These are phyloP conservation scores for Plasmodium malariae DNA, from an alignment of 169 alveolate species.

Conservation along the genomic window DNA sequence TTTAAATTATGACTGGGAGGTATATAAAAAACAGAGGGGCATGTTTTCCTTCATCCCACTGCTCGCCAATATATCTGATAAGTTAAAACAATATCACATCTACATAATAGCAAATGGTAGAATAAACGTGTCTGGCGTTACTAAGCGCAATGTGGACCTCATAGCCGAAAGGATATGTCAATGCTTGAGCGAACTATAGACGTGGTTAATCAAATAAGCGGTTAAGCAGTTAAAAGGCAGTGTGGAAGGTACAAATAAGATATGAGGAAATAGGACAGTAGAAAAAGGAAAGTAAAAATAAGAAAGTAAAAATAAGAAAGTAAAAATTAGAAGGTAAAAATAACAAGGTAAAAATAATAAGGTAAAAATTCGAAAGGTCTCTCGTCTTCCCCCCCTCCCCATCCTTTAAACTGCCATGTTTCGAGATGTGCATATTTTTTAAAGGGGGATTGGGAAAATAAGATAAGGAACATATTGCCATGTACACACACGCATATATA, in stretches of 20 bases:
- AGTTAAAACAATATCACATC: conserved; percentile 43
- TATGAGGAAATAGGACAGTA: too few species aligned
- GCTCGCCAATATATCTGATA: conserved; percentile 12
- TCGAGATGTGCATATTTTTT: too few species aligned
- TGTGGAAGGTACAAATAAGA: too few species aligned
- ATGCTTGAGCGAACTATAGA: conserved; percentile 1
- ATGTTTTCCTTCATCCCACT: conserved; percentile 66
- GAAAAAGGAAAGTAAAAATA: too few species aligned
- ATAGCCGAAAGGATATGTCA: conserved; percentile 52
- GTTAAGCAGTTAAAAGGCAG: not conserved
- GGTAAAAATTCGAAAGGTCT: too few species aligned
- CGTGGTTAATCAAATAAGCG: not conserved
- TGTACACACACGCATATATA: not conserved
- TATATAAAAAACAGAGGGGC: conserved; percentile 69
- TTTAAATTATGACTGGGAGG: conserved; percentile 59
- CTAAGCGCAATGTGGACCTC: conserved; percentile 40
- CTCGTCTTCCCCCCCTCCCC: too few species aligned
- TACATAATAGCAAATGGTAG: conserved; percentile 67
- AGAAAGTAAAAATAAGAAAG: too few species aligned
- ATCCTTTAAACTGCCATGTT: too few species aligned
- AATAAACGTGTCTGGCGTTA: conserved; percentile 63
- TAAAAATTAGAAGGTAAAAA: too few species aligned
- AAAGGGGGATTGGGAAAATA: too few species aligned
- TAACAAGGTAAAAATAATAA: too few species aligned
- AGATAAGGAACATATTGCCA: too few species aligned